Evolutionary conservation across 352 stramenopile species (phyloP).

Genomic region (Globisporangium spiculum): DNA sequence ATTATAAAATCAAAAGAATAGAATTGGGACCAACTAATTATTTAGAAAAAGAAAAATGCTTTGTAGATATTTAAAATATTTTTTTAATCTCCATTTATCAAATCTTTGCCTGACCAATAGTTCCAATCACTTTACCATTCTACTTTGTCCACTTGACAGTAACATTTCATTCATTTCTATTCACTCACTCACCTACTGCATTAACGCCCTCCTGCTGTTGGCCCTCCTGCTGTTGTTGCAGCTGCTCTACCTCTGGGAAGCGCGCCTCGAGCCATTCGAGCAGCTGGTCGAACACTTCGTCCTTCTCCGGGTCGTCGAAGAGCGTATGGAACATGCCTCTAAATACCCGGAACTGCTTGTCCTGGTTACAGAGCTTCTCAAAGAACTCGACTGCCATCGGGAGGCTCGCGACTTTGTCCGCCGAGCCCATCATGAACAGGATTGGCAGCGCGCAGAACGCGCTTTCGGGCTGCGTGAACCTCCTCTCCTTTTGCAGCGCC

Average conservation of each 20-base stretch:
- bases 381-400: slow-evolving; percentile 40
- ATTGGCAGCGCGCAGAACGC: slow-evolving; percentile 24
- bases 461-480: slow-evolving; percentile 26
- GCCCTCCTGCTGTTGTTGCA: not conserved
- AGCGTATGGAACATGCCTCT: slow-evolving; percentile 49
- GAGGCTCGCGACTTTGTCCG: slow-evolving; percentile 49
- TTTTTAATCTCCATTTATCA: no score
- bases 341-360: slow-evolving; percentile 62
- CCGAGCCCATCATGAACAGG: slow-evolving; percentile 37
- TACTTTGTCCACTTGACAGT: no score
- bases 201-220: not conserved
- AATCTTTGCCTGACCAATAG: no score
- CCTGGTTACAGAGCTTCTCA: slow-evolving; percentile 20
- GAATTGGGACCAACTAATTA: no score
- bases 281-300: slow-evolving; percentile 29
- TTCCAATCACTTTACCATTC: no score
- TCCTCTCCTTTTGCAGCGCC: slow-evolving; percentile 23
- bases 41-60: no score
- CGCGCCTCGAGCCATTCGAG: not conserved
- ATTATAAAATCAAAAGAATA: no score
- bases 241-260: not conserved
- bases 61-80: no score
- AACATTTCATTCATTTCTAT: no score
- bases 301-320: slow-evolving; percentile 57
- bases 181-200: not conserved